Percentiles rank a stretch among this genome's conserved stretches.
Evolutionary conservation across 202 grass and related monocot species (phyloP).

Genomic region (Zizania palustris): DNA sequence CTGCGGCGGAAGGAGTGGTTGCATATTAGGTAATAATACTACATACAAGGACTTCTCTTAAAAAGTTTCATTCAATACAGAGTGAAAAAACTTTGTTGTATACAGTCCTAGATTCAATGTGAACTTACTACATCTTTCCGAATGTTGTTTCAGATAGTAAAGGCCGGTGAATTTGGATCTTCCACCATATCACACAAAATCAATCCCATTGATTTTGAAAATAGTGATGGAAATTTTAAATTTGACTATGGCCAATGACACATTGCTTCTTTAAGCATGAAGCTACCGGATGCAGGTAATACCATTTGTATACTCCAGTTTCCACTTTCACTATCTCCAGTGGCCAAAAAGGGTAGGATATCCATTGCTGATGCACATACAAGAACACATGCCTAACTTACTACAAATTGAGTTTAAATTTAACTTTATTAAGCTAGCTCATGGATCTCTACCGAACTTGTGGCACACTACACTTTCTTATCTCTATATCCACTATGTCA

Average conservation of each 20-base stretch:
- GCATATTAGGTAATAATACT: no score
- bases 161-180: constrained; percentile 88
- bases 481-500: neutral
- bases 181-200: constrained; percentile 99
- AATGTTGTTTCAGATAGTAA: constrained; percentile 64
- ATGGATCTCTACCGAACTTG: neutral
- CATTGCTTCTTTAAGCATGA: constrained; percentile 75
- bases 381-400: neutral
- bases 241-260: constrained; percentile 57
- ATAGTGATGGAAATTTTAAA: constrained; percentile 95
- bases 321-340: neutral
- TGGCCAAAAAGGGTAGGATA: constrained; percentile 5
- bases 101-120: constrained; percentile 23
- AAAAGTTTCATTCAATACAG: constrained; percentile 1
- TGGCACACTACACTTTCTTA: neutral
- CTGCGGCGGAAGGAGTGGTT: no score
- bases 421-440: neutral
- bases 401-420: neutral
- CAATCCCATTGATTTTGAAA: constrained; percentile 98
- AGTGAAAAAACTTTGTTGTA: neutral
- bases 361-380: constrained; percentile 18
- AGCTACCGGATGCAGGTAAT: constrained; percentile 89
- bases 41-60: neutral
- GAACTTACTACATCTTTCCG: constrained; percentile 26
- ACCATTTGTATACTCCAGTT: constrained; percentile 22